Evolutionary conservation across 768 basidiomycete genomes (phyloP), one percentile per base, ranked within the genome.

Genomic region (Pisolithus tinctorius): DNA sequence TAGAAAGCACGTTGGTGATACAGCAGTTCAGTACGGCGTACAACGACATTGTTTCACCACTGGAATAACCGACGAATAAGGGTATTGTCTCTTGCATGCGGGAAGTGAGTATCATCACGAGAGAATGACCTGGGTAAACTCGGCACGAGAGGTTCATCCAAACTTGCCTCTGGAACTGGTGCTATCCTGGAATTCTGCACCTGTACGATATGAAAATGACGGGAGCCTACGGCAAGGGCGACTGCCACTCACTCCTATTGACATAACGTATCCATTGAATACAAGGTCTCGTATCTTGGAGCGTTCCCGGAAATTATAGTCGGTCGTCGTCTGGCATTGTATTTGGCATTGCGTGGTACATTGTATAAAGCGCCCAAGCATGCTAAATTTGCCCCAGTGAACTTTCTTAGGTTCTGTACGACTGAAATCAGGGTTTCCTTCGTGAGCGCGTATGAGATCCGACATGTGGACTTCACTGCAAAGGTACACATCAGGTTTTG

Each of bases 361-460:
- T 47, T 80, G 78, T 50, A 95, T 82, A 60, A 93, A 92, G 53
- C 84, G 79, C 29, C 86, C 93, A 73, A 97, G 87, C 80, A 92
- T 86, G 57, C 86, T 87, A 69, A 88, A 96, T 69, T 98, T 98
- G 26, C 86, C 89, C 95, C 95, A 98, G 61, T 97, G 93, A 49
- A 97, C 88, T 63, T 83, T 82, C 38, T 66, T 72, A 4, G 82
- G 74, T 59, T 89, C 85, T 20, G 77, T 71, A 6, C 81, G 71
- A 55, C 80, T 79, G 55, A 80, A 76, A 58, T 94, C 89, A 2
- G 75, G 74, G 54, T 95, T 93, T 51, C 83, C 87, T 69, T 91
- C 89, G 57, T 96, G 85, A 7, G 92, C 81, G 55, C 83, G 84
- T 43, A 93, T 86, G 45, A 97, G 75, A 63, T 95, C 93, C 38